A percentile compares a stretch with the other conserved stretches of the same genome.
These are phyloP conservation scores for Rhynchospora breviuscula DNA, from an alignment of 176 grass and related monocot genomes.

Conservation along the genomic window DNA sequence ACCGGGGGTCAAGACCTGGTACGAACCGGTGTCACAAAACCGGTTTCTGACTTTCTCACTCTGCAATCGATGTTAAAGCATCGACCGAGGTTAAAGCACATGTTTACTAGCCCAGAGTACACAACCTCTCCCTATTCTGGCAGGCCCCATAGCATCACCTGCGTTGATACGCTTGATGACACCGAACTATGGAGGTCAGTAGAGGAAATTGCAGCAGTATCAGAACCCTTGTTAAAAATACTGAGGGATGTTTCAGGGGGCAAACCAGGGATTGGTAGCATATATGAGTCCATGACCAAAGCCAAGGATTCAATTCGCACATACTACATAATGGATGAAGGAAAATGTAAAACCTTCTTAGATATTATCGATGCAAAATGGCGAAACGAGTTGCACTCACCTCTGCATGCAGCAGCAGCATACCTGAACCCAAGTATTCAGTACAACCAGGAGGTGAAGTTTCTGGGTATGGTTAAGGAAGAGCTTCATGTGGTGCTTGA, in stretches of 20 bases:
- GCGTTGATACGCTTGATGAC: slow-evolving; percentile 56
- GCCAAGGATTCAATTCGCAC: slow-evolving; percentile 88
- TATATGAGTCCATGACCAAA: slow-evolving; percentile 97
- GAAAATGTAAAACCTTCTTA: slow-evolving; percentile 83
- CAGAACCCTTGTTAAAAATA: slow-evolving; percentile 84
- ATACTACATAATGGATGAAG: slow-evolving; percentile 99
- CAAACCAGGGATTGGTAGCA: slow-evolving; percentile 71
- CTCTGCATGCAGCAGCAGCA: slow-evolving; percentile 76
- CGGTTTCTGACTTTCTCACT: slow-evolving; percentile 75
- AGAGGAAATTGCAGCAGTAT: slow-evolving; percentile 82
- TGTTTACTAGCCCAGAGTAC: slow-evolving; percentile 79
- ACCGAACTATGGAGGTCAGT: slow-evolving; percentile 77
- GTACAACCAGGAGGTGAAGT: slow-evolving; percentile 75
- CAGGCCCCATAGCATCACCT: slow-evolving; percentile 54
- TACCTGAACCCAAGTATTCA: slow-evolving; percentile 92
- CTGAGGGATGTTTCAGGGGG: slow-evolving; percentile 88
- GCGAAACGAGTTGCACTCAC: slow-evolving; percentile 69
- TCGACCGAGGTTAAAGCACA: slow-evolving; percentile 73
- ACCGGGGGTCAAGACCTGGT: slow-evolving; percentile 65
- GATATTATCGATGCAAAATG: slow-evolving; percentile 92
- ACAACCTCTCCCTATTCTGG: slow-evolving; percentile 61
- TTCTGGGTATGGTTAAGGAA: slow-evolving; percentile 58
- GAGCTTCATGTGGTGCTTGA: slow-evolving; percentile 70
- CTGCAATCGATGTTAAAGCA: slow-evolving; percentile 70
- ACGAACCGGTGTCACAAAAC: slow-evolving; percentile 76